Evolutionary conservation across 345 rosid species (phyloP), one percentile per base, ranked within the genome.

Genomic region (Cardiospermum halicacabum): DNA sequence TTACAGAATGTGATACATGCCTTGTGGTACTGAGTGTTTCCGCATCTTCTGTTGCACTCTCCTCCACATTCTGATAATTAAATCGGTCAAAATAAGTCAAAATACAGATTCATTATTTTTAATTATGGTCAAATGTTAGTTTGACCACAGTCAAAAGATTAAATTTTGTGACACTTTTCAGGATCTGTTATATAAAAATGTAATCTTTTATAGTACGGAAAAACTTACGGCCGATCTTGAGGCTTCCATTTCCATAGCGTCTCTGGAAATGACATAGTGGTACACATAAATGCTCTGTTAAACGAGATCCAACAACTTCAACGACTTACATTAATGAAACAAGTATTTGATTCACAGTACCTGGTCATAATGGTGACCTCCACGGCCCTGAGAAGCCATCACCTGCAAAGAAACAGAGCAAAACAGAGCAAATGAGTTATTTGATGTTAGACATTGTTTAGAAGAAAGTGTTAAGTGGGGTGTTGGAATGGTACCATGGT

Each of bases 1-100:
- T 81, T 79, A 59, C 96, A 88, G 73, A 84, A 88, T 70, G 70
- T 67, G 22, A 85, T 66, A 77, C 96, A 88, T 3, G 87, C 77
- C 39, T 86, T 80, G 54, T 73, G 72, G 77, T 81, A 69, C 22
- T 85, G 82, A 24, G 92, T 88, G 45, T 61, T 8, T 25, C 77
- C 27, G 68, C 96, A 89, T 60, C 96, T 86, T 69, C 66, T 75
- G 25, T 70, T 16, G 76, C 96, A 89, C 60, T 74, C 73, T 16
- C 80, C 66, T 11, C 85, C 84, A 58, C 95, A 88, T 64, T 88
- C 95, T 88, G 95, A 57, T 69, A 69, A 81, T 72, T 72, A 53
- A 66, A 0, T 10, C 28, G 28, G 21, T 25, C 34, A 11, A n/a
- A n/a, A n/a, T n/a, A n/a, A n/a, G n/a, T n/a, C n/a, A n/a, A n/a